Conservation (phyloP, 202 grass and related monocot species). For the Zizania palustris region DNA sequence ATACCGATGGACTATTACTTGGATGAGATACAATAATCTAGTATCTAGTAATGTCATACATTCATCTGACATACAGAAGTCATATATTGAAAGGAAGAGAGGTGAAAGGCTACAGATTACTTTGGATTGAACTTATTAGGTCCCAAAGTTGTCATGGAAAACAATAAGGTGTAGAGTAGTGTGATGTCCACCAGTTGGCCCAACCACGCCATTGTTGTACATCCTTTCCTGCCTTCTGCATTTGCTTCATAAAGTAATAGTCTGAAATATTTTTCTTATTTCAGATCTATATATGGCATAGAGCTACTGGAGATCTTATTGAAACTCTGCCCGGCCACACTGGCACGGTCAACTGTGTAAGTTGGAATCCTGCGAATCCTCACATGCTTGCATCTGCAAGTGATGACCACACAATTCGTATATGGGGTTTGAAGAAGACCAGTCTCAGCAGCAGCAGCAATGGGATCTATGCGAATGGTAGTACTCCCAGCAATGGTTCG, state of each 20-base stretch:
- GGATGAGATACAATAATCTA: neutral
- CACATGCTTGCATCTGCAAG: constrained; percentile 92
- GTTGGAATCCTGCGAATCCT: constrained; percentile 88
- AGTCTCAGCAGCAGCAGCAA: constrained; percentile 54
- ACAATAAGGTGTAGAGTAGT: neutral
- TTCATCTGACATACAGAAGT: constrained; percentile 15
- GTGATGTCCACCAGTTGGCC: neutral
- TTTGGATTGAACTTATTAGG: neutral
- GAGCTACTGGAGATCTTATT: constrained; percentile 70
- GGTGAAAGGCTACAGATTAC: neutral
- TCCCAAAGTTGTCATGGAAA: neutral
- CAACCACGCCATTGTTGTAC: too few species aligned
- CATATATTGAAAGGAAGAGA: constrained; percentile 12
- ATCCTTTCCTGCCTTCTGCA: neutral
- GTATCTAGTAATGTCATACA: neutral
- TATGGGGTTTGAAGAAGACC: constrained; percentile 74
- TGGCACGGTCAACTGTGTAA: constrained; percentile 82
- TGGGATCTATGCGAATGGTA: constrained; percentile 47
- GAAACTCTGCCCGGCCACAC: constrained; percentile 79
- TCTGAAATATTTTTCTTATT: constrained; percentile 11
- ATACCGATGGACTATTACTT: neutral
- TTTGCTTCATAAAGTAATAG: neutral
- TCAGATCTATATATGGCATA: constrained; percentile 97
- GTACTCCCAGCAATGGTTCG: constrained; percentile 46
- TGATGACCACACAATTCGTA: constrained; percentile 75